Conservation (phyloP, 2,329 filamentous ascomycete genomes). For the Aspergillus quadrilineatus region DNA sequence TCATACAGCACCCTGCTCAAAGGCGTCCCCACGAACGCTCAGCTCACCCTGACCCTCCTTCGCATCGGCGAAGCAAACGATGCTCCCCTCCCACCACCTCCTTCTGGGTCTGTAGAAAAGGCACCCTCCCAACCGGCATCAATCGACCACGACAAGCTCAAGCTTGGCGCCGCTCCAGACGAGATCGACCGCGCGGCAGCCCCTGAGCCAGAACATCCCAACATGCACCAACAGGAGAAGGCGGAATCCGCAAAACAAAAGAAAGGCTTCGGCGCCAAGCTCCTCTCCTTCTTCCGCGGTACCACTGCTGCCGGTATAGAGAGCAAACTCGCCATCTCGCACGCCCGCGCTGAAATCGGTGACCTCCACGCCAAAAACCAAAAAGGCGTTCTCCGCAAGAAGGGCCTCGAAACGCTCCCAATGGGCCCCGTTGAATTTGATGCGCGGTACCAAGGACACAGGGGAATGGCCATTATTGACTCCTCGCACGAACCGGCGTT, state of each 20-base stretch:
- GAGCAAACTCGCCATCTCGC: slow-evolving; percentile 69
- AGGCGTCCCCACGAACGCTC: slow-evolving; percentile 81
- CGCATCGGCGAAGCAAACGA: slow-evolving; percentile 80
- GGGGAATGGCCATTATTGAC: slow-evolving; percentile 68
- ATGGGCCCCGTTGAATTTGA: slow-evolving; percentile 72
- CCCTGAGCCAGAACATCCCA: slow-evolving; percentile 40
- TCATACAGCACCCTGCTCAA: slow-evolving; percentile 64
- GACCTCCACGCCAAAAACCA: slow-evolving; percentile 62
- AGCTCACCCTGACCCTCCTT: slow-evolving; percentile 76
- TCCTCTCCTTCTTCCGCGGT: slow-evolving; percentile 55
- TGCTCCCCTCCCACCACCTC: slow-evolving; percentile 69
- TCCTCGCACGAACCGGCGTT: slow-evolving; percentile 40
- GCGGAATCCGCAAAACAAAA: slow-evolving; percentile 10
- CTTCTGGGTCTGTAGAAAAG: slow-evolving; percentile 26
- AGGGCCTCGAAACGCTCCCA: slow-evolving; percentile 51
- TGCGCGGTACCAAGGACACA: slow-evolving; percentile 67
- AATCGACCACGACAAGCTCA: slow-evolving; percentile 54
- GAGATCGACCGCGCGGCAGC: slow-evolving; percentile 66
- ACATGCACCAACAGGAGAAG: neutral
- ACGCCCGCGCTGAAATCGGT: slow-evolving; percentile 63
- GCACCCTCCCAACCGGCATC: slow-evolving; percentile 33
- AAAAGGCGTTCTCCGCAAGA: slow-evolving; percentile 68
- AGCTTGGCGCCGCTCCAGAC: slow-evolving; percentile 61
- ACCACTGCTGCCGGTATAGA: slow-evolving; percentile 71
- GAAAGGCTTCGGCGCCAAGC: slow-evolving; percentile 44